Evolutionary conservation across 2,329 filamentous ascomycete species (phyloP).

Genomic region (Incumbomyces lentus): DNA sequence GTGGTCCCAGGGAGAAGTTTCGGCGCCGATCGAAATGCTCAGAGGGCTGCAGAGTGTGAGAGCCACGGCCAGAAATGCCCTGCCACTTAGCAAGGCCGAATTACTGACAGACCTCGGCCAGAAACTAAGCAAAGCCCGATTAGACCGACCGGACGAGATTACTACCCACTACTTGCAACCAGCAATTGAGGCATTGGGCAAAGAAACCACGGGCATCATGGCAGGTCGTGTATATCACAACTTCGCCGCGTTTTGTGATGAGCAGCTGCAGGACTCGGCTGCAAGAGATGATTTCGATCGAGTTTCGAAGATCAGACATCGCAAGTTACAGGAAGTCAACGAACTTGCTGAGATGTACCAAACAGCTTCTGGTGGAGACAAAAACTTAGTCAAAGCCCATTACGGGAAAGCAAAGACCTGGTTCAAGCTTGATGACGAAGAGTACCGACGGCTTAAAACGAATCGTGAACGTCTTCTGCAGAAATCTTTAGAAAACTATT

Average conservation of each 20-base stretch:
- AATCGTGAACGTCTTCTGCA: constrained; percentile 75
- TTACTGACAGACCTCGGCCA: constrained; percentile 79
- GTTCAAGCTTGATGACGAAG: constrained; percentile 80
- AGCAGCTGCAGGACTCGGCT: constrained; percentile 80
- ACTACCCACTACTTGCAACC: constrained; percentile 76
- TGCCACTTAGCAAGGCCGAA: constrained; percentile 63
- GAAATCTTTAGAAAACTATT: constrained; percentile 84
- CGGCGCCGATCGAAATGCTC: constrained; percentile 79
- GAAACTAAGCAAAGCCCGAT: constrained; percentile 75
- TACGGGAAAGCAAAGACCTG: constrained; percentile 69
- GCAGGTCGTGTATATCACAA: constrained; percentile 87
- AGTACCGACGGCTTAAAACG: constrained; percentile 67
- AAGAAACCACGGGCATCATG: constrained; percentile 55
- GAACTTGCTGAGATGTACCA: constrained; percentile 56
- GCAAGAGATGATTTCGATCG: constrained; percentile 74
- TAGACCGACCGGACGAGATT: constrained; percentile 85
- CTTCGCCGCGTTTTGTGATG: constrained; percentile 90
- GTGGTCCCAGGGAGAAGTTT: constrained; percentile 89
- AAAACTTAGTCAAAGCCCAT: constrained; percentile 48
- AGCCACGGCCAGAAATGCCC: constrained; percentile 56
- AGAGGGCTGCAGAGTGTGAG: constrained; percentile 57
- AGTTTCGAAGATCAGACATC: constrained; percentile 65
- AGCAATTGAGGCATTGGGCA: constrained; percentile 70
- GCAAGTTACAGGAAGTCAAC: constrained; percentile 68
- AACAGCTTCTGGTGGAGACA: constrained; percentile 39